These are phyloP conservation scores for Xerocomellus intermedius DNA, from an alignment of 768 basidiomycete species.

Conservation along the genomic window DNA sequence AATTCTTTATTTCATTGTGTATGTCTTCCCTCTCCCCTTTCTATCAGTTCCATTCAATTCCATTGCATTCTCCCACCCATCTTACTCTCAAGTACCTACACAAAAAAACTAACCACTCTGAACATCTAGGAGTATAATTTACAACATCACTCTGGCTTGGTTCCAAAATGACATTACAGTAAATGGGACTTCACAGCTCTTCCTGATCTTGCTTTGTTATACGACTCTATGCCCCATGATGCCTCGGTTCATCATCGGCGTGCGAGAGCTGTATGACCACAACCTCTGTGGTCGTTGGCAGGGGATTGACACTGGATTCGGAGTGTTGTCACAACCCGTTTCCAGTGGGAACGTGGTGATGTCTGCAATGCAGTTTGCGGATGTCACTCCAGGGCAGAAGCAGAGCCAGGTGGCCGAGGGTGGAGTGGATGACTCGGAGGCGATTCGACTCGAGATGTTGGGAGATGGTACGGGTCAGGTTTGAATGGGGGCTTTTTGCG, in stretches of 20 bases:
- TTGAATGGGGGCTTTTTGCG: not conserved
- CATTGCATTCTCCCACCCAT: no score
- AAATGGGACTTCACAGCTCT: fast-evolving
- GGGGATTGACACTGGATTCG: not conserved
- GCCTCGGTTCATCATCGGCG: not conserved
- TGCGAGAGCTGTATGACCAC: not conserved
- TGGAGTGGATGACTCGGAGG: no score
- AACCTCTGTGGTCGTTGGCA: no score
- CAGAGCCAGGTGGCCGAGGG: not conserved
- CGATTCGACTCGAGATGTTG: not conserved
- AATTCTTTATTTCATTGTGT: no score
- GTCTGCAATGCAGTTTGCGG: not conserved
- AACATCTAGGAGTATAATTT: no score
- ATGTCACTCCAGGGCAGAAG: not conserved
- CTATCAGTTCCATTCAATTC: no score
- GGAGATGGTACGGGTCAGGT: not conserved
- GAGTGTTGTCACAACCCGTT: not conserved
- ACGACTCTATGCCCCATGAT: not conserved
- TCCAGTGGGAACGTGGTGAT: not conserved
- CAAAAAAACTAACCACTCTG: not conserved
- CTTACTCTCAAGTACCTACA: no score
- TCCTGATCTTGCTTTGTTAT: not conserved
- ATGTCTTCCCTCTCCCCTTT: no score
- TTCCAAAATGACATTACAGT: no score
- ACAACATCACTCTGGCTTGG: not conserved